Evolutionary conservation across 2,329 filamentous ascomycete species (phyloP).

Genomic region (Plectosphaerella sp.): DNA sequence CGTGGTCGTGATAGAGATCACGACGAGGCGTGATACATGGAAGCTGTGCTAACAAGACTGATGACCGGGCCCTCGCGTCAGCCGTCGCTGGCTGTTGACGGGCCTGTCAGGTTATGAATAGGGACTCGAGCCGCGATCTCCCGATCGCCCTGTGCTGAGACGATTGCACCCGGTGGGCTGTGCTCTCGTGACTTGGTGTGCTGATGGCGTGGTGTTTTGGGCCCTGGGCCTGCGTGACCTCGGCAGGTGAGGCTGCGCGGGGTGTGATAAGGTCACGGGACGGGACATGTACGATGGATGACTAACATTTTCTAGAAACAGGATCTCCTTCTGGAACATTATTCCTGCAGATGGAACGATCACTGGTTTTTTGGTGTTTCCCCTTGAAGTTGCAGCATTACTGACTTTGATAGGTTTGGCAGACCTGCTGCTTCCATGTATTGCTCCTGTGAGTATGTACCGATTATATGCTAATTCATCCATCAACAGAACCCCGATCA

Average conservation of each 20-base stretch:
- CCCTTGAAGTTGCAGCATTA: too few species aligned
- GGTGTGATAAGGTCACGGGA: not conserved
- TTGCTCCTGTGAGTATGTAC: too few species aligned
- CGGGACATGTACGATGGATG: not conserved
- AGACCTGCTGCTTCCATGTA: too few species aligned
- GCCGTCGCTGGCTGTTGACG: not conserved
- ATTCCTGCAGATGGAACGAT: too few species aligned
- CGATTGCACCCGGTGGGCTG: not conserved
- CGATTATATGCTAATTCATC: too few species aligned
- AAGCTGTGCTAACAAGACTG: not conserved
- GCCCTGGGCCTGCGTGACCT: not conserved
- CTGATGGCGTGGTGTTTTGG: not conserved
- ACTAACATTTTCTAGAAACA: too few species aligned
- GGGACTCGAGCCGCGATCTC: not conserved
- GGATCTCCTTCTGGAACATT: too few species aligned
- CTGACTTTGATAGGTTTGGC: too few species aligned
- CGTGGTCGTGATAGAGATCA: not conserved
- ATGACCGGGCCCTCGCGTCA: not conserved
- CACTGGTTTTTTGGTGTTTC: too few species aligned
- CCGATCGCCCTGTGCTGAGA: not conserved
- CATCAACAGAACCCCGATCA: too few species aligned
- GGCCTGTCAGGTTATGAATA: not conserved
- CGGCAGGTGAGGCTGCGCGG: not conserved
- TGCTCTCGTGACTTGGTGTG: not conserved
- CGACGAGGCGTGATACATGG: not conserved